phyloP scores from a whole-genome alignment of 1,284 basidiomycete species.

The Coriolopsis trogii region DNA sequence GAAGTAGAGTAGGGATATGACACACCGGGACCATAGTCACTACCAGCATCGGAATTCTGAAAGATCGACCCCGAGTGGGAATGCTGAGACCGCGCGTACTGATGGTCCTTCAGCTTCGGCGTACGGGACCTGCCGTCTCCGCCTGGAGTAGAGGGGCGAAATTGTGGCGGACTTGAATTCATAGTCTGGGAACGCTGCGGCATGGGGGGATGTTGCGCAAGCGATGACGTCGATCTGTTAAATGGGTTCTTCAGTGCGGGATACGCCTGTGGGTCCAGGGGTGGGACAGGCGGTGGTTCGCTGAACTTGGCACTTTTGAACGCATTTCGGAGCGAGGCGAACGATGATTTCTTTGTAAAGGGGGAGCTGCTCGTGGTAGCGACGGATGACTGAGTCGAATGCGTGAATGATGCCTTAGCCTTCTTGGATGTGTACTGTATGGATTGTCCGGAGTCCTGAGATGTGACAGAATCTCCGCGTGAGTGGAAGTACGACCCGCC shows the following conservation, averaged over 20 bases:
- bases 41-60: slow-evolving; percentile 68
- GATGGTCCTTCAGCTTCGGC: slow-evolving; percentile 56
- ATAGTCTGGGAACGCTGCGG: slow-evolving; percentile 37
- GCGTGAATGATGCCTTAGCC: slow-evolving; percentile 58
- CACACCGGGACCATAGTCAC: slow-evolving; percentile 56
- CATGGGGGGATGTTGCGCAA: slow-evolving; percentile 44
- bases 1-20: slow-evolving; percentile 48
- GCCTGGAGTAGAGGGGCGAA: slow-evolving; percentile 66
- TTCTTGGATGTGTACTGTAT: slow-evolving; percentile 40
- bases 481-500: slow-evolving; percentile 73
- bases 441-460: slow-evolving; percentile 68
- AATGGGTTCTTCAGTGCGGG: slow-evolving; percentile 78
- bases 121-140: slow-evolving; percentile 46
- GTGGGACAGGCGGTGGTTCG: slow-evolving; percentile 61
- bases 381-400: slow-evolving; percentile 72
- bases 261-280: slow-evolving; percentile 64
- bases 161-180: slow-evolving; percentile 44
- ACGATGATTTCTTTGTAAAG: slow-evolving; percentile 81
- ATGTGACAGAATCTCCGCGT: slow-evolving; percentile 74
- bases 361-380: slow-evolving; percentile 51
- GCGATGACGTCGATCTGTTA: slow-evolving; percentile 77
- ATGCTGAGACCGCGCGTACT: slow-evolving; percentile 66
- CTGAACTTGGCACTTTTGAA: slow-evolving; percentile 73
- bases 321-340: slow-evolving; percentile 86
- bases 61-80: slow-evolving; percentile 75